Evolutionary conservation across 2,329 filamentous ascomycete species (phyloP), one percentile per base, ranked within the genome.

Genomic region (Calcarisporium arbuscula): DNA sequence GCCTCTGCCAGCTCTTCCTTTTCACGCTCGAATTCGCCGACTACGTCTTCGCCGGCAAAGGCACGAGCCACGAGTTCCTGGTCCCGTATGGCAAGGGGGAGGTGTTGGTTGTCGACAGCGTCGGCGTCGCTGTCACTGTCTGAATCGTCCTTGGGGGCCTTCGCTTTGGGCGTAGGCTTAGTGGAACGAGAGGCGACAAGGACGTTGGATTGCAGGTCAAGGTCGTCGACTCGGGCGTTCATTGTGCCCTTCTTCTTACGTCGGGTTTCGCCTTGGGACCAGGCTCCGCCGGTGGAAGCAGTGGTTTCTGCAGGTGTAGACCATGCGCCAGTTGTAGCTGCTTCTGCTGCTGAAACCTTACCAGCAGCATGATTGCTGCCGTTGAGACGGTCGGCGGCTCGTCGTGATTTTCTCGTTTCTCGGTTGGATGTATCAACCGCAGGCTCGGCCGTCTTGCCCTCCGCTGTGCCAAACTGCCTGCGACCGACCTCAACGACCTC

Each of bases 11-110:
- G 67, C 32, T 77, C 75, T 12, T 70, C 72, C 63, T 96, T 96
- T 54, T 96, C 89, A 23, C 71, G 71, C 38, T 77, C 75, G 53
- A 96, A 98, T 25, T 88, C 80, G 29, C 75, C 76, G 8, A 83
- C 78, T 2, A 94, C 85, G 54, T 95, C 85, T 30, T 88, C 88
- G 27, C 86, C 88, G 3, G 89, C 90, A 57, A 98, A 95, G 5
- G 87, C 89, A 46, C 80, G 74, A 43, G 83, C 80, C 37, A 94
- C 80, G 39, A 94, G 76, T 25, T 80, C 77, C 44, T 73, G 68
- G 48, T 80, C 75, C 32, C 68, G 68, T 47, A 79, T 70, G 16
- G 72, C 69, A 34, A 80, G 64, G 3, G 74, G 74, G 3, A 78
- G 60, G 43, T 73, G 68, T 31, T 65, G 53, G 15, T 67, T 54